Evolutionary conservation across 2,329 filamentous ascomycete genomes (phyloP).

Genomic region (Madurella fahalii): DNA sequence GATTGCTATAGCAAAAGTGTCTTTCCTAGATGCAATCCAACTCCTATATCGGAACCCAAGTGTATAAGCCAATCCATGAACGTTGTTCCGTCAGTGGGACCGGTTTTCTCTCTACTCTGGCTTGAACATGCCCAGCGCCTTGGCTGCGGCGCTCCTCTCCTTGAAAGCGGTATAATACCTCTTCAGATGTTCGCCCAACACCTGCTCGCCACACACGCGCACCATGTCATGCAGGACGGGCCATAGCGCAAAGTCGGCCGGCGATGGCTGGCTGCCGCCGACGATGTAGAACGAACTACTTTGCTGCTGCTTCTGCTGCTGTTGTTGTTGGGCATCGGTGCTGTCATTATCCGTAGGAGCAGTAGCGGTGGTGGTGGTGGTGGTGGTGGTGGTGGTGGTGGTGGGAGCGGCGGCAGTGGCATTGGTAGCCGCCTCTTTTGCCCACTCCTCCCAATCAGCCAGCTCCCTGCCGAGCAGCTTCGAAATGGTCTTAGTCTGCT

Average conservation of each 20-base stretch:
- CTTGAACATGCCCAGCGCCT: conserved; percentile 20
- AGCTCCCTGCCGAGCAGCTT: conserved; percentile 26
- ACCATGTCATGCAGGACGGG: conserved; percentile 49
- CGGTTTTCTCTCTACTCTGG: not conserved
- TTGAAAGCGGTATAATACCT: conserved; percentile 37
- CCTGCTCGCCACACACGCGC: conserved; percentile 30
- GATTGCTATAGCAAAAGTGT: no score
- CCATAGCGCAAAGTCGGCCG: conserved; percentile 57
- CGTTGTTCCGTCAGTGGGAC: not conserved
- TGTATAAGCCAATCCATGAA: no score
- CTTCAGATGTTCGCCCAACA: conserved; percentile 32
- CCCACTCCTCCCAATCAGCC: conserved; percentile 39
- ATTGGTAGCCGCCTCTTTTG: conserved; percentile 26
- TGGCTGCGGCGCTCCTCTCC: conserved; percentile 21
- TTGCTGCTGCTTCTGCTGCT: conserved; percentile 17
- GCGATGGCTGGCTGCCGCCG: conserved; percentile 34
- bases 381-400: not conserved
- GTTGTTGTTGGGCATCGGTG: conserved; percentile 18
- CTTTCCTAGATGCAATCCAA: no score
- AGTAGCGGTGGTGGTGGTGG: not conserved
- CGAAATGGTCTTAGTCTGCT: not conserved
- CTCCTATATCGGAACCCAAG: no score
- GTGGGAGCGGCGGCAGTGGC: not conserved
- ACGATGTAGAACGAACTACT: conserved; percentile 39
- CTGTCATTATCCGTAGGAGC: not conserved